phyloP scores from a whole-genome alignment of 2,329 filamentous ascomycete genomes.

The Mollisiaceae sp. region DNA sequence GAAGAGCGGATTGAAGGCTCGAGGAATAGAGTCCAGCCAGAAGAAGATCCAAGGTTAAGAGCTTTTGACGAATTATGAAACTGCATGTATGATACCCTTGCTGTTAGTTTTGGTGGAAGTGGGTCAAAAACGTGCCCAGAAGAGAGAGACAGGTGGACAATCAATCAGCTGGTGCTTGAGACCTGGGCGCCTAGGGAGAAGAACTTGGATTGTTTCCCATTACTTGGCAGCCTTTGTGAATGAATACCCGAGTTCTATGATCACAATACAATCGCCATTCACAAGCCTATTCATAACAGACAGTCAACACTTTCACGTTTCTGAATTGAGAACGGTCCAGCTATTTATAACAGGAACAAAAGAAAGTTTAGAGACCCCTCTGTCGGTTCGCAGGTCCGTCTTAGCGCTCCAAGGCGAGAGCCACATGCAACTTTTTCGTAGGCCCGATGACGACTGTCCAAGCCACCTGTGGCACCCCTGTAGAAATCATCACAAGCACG shows the following conservation, averaged over 20 bases:
- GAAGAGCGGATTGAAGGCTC: background rate
- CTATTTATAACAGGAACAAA: background rate
- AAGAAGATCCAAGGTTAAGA: constrained; percentile 40
- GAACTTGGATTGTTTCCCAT: background rate
- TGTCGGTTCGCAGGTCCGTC: background rate
- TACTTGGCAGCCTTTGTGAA: constrained; percentile 3
- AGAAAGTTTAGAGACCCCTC: background rate
- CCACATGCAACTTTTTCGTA: background rate
- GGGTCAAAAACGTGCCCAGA: background rate
- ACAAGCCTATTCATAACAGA: background rate
- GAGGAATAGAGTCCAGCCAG: constrained; percentile 16
- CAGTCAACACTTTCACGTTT: background rate
- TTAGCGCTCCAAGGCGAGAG: constrained; percentile 1
- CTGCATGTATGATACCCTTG: constrained; percentile 7
- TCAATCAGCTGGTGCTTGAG: constrained; percentile 3
- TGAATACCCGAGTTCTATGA: background rate
- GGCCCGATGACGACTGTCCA: constrained; percentile 8
- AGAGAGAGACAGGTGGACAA: background rate
- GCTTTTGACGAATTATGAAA: constrained; percentile 42
- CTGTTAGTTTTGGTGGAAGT: background rate
- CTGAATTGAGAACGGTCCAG: background rate
- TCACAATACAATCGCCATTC: background rate
- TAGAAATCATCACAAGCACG: constrained; percentile 7
- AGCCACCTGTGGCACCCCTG: constrained; percentile 9
- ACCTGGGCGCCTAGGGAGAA: constrained; percentile 11